Evolutionary conservation across 345 rosid genomes (phyloP).

Genomic region (Reutealis trisperma): DNA sequence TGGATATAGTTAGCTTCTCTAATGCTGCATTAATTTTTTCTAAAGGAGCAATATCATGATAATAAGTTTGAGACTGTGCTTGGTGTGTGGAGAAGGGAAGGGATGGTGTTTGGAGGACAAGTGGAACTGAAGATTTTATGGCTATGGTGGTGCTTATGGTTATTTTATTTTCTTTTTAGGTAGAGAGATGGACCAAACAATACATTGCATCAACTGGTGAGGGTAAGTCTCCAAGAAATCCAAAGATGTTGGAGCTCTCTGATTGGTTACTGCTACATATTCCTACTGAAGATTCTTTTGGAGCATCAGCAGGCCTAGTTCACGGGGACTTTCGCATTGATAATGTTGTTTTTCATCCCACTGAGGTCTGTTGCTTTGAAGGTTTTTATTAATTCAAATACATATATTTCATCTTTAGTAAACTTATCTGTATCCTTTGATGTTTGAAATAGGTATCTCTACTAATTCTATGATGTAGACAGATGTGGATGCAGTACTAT

Average conservation of each 20-base stretch:
- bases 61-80: not conserved
- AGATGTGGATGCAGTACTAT: not conserved
- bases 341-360: constrained; percentile 88
- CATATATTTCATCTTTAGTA: not conserved
- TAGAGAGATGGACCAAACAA: constrained; percentile 94
- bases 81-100: too few relatives aligned
- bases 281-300: constrained; percentile 77
- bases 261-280: constrained; percentile 65
- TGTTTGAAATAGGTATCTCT: not conserved
- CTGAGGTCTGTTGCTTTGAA: constrained; percentile 52
- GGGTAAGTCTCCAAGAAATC: constrained; percentile 70
- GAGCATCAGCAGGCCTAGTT: constrained; percentile 72
- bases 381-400: not conserved
- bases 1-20: not conserved
- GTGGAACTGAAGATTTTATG: not conserved
- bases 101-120: not conserved
- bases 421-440: not conserved
- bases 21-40: not conserved
- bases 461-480: not conserved
- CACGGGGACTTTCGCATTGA: constrained; percentile 97
- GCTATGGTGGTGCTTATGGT: constrained; percentile 7
- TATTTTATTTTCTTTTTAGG: constrained; percentile 38
- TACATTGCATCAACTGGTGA: constrained; percentile 82
- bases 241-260: constrained; percentile 75
- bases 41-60: not conserved